A percentile compares a stretch with the other conserved stretches of the same genome.
phyloP scores from a whole-genome alignment of 177 flowering plant species.

The Vitis hybrid region DNA sequence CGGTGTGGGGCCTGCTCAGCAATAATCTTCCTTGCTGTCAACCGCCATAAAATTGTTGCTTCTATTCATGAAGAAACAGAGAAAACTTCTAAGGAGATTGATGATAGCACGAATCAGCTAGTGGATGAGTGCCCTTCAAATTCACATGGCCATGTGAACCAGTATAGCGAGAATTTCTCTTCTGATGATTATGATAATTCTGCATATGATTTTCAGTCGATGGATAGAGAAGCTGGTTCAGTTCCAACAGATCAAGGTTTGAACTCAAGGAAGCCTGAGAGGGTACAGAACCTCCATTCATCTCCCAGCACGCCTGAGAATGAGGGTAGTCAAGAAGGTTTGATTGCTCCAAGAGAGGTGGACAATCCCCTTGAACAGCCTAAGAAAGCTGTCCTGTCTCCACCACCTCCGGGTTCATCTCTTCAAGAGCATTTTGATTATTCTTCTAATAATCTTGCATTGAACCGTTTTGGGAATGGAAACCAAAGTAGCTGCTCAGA shows the following conservation, averaged over 20 bases:
- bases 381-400: constrained; percentile 19
- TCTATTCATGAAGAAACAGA: constrained; percentile 30
- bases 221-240: constrained; percentile 37
- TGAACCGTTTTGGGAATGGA: constrained; percentile 35
- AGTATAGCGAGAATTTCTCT: constrained; percentile 28
- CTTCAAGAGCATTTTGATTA: constrained; percentile 38
- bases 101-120: constrained; percentile 27
- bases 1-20: constrained; percentile 79
- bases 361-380: constrained; percentile 16
- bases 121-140: constrained; percentile 17
- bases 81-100: constrained; percentile 15
- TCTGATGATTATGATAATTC: constrained; percentile 65
- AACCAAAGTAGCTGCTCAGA: constrained; percentile 40
- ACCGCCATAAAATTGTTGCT: constrained; percentile 45
- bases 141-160: constrained; percentile 25
- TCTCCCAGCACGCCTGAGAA: constrained; percentile 34
- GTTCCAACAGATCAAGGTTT: constrained; percentile 17
- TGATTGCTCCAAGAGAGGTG: constrained; percentile 17
- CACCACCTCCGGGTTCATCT: constrained; percentile 38
- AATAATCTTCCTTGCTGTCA: constrained; percentile 36
- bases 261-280: constrained; percentile 30
- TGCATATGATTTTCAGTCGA: constrained; percentile 50
- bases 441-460: constrained; percentile 28
- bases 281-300: constrained; percentile 30
- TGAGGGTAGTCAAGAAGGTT: constrained; percentile 31